Evolutionary conservation across 1,284 basidiomycete genomes (phyloP).

Genomic region (Flammula alnicola): DNA sequence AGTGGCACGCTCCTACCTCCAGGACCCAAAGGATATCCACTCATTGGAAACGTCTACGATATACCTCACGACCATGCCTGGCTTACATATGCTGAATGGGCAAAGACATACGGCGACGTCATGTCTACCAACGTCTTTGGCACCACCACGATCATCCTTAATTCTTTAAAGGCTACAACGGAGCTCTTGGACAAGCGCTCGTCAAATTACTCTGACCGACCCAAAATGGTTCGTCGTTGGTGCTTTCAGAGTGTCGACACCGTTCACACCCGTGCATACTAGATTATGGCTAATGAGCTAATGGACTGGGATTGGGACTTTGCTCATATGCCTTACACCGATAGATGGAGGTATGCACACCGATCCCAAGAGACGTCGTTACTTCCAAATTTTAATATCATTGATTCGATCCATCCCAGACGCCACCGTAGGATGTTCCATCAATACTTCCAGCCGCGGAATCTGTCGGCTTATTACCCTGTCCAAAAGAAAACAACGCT

Average conservation of each 20-base stretch:
- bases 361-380: neutral
- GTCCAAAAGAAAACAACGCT: slow-evolving; percentile 25
- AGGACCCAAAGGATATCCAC: too few relatives aligned
- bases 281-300: slow-evolving; percentile 35
- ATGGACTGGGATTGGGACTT: slow-evolving; percentile 37
- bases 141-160: slow-evolving; percentile 22
- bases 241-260: neutral
- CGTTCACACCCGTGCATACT: neutral
- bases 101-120: slow-evolving; percentile 23
- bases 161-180: slow-evolving; percentile 25
- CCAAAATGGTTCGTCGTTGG: slow-evolving; percentile 15
- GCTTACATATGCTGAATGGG: slow-evolving; percentile 21
- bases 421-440: slow-evolving; percentile 30
- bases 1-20: too few relatives aligned
- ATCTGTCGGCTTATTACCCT: slow-evolving; percentile 24
- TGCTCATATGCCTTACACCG: slow-evolving; percentile 33
- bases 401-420: neutral
- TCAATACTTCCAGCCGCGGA: slow-evolving; percentile 32
- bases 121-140: slow-evolving; percentile 25
- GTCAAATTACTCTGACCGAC: slow-evolving; percentile 30
- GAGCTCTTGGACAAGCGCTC: slow-evolving; percentile 30
- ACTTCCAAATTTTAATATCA: neutral
- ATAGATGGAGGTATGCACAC: slow-evolving; percentile 32
- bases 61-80: slow-evolving; percentile 14
- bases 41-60: slow-evolving; percentile 11